Evolutionary conservation across 1,139 yeast genomes (phyloP), one percentile per base, ranked within the genome.

Genomic region (Candida sp.): DNA sequence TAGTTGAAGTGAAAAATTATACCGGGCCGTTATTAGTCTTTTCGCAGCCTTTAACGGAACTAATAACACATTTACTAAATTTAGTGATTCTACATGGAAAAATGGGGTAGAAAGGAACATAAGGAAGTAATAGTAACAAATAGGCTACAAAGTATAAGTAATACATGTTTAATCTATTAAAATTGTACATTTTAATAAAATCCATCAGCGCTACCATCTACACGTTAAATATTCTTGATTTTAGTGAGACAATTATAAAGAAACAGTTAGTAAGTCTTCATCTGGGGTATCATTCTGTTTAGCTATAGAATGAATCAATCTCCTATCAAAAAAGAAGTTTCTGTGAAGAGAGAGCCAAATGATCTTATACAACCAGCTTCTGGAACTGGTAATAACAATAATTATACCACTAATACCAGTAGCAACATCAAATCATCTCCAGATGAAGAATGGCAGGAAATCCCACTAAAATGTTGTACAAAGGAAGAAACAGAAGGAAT

Each of bases 381-480:
- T 22, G 41, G 29, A 6, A 30, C 38, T 35, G 8, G 41, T 34
- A 19, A 37, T 42, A 34, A 32, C 32, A 15, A 27, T 27, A 40
- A 38, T 25, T 15, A 12, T 38, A 34, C 37, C 21, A n/a, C n/a
- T n/a, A n/a, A n/a, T n/a, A n/a, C n/a, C n/a, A n/a, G n/a, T n/a
- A n/a, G n/a, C n/a, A n/a, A n/a, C n/a, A n/a, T n/a, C n/a, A 6
- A 34, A 36, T 8, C 35, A 12, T 38, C 53, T 12, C 39, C 52
- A 9, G 58, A 57, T 19, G 59, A 54, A 32, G 75, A 70, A 45
- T 73, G 78, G 78, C 84, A 82, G 52, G 85, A 81, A 45, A 85
- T 82, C 52, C 82, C 85, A 1, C 73, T 93, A 54, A 80, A 82
- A 52, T 86, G 95, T 27, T 87, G 93, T 54, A 73, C 87, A 1